A percentile compares a stretch with the other conserved stretches of the same genome.
phyloP scores from a whole-genome alignment of 2,329 filamentous ascomycete genomes.

The Eutypa lata region DNA sequence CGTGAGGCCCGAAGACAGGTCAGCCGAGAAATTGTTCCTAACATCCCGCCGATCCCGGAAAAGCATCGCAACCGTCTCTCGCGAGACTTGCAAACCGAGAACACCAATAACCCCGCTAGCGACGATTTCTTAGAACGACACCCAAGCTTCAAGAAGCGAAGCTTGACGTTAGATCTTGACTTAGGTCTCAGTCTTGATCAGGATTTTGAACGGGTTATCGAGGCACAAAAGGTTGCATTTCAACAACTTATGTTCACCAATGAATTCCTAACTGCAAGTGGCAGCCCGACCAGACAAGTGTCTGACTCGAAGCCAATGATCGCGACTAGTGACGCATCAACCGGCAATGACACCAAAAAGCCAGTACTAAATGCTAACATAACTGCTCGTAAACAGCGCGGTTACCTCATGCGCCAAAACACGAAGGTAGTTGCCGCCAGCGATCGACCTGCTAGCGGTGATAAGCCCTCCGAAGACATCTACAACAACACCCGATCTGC shows the following conservation, averaged over 20 bases:
- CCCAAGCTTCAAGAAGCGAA: slow-evolving; percentile 75
- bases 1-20: slow-evolving; percentile 81
- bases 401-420: slow-evolving; percentile 97
- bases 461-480: slow-evolving; percentile 56
- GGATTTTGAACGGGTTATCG: slow-evolving; percentile 93
- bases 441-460: slow-evolving; percentile 25
- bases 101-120: slow-evolving; percentile 29
- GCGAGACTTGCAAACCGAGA: slow-evolving; percentile 40
- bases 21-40: slow-evolving; percentile 64
- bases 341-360: slow-evolving; percentile 14
- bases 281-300: slow-evolving; percentile 42
- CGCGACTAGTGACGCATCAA: slow-evolving; percentile 17
- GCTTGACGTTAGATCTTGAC: slow-evolving; percentile 78
- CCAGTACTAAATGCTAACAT: slow-evolving; percentile 58
- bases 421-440: slow-evolving; percentile 96
- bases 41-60: slow-evolving; percentile 59
- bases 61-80: slow-evolving; percentile 56
- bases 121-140: slow-evolving; percentile 56
- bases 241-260: slow-evolving; percentile 25
- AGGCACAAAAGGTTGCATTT: slow-evolving; percentile 89
- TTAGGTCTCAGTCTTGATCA: slow-evolving; percentile 82
- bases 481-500: slow-evolving; percentile 55
- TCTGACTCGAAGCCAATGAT: slow-evolving; percentile 28
- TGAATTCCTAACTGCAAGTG: slow-evolving; percentile 19
- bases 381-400: slow-evolving; percentile 72